phyloP scores from a whole-genome alignment of 176 grass and related monocot species.

The Triticum monococcum region DNA sequence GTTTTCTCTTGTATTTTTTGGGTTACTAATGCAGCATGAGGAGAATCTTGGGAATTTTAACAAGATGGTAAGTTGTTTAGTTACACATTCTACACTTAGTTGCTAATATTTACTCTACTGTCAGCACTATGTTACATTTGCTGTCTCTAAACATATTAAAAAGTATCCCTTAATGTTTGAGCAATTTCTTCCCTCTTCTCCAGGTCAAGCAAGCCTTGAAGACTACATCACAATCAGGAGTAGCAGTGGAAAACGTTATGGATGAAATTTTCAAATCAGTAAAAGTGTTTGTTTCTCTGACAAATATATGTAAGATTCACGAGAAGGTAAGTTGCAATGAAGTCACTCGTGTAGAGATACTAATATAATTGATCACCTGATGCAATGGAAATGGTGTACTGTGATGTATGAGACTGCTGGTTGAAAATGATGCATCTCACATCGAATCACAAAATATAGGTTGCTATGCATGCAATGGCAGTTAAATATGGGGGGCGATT shows the following conservation, averaged over 20 bases:
- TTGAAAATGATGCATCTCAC: constrained; percentile 25
- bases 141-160: neutral
- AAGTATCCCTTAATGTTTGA: neutral
- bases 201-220: constrained; percentile 77
- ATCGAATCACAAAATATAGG: constrained; percentile 39
- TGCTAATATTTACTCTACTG: neutral
- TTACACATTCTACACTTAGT: constrained; percentile 17
- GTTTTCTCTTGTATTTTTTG: constrained; percentile 19
- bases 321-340: constrained; percentile 59
- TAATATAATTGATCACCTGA: neutral
- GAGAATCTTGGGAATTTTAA: constrained; percentile 72
- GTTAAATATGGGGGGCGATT: constrained; percentile 87
- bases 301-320: constrained; percentile 55
- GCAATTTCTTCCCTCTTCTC: constrained; percentile 33
- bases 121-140: neutral
- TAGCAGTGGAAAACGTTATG: constrained; percentile 45
- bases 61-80: constrained; percentile 57
- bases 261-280: constrained; percentile 64
- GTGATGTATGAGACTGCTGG: constrained; percentile 19
- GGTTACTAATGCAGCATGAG: constrained; percentile 69
- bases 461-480: constrained; percentile 71
- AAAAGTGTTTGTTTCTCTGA: constrained; percentile 62
- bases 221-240: constrained; percentile 44
- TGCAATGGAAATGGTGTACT: neutral
- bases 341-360: neutral